Evolutionary conservation across 306 rosid genomes (phyloP).

Genomic region (Lablab purpureus): DNA sequence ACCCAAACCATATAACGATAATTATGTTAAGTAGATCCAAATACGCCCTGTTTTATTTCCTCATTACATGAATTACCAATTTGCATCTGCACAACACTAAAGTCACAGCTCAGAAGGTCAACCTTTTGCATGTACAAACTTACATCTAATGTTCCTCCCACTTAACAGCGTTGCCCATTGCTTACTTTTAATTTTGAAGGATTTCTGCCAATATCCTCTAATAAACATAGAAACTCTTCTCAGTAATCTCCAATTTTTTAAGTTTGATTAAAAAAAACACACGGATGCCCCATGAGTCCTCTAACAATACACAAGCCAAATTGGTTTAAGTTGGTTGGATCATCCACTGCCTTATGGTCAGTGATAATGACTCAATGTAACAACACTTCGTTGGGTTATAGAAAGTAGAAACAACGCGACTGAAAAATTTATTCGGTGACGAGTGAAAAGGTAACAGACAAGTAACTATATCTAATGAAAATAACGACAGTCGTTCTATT

Average conservation of each 20-base stretch:
- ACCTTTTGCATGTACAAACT: not conserved
- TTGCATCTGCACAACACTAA: not conserved
- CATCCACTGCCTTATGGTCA: not conserved
- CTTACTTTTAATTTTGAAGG: not conserved
- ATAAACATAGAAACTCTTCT: not conserved
- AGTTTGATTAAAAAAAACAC: not conserved
- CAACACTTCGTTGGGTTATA: not conserved
- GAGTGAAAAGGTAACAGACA: not conserved
- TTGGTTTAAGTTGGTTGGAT: not conserved
- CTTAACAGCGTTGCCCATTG: not conserved
- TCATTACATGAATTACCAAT: not conserved
- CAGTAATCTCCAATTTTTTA: not conserved
- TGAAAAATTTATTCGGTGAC: not conserved
- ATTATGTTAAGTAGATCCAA: not conserved
- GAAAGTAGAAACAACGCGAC: not conserved
- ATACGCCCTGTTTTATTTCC: not conserved
- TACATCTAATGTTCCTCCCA: no score
- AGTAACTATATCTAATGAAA: not conserved
- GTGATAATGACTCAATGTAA: not conserved
- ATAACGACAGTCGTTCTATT: not conserved
- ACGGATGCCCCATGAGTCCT: not conserved
- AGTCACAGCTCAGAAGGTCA: not conserved
- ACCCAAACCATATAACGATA: not conserved
- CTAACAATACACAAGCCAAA: not conserved
- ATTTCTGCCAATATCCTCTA: not conserved